These are phyloP conservation scores for Postia placenta DNA, from an alignment of 768 basidiomycete genomes.

Conservation along the genomic window DNA sequence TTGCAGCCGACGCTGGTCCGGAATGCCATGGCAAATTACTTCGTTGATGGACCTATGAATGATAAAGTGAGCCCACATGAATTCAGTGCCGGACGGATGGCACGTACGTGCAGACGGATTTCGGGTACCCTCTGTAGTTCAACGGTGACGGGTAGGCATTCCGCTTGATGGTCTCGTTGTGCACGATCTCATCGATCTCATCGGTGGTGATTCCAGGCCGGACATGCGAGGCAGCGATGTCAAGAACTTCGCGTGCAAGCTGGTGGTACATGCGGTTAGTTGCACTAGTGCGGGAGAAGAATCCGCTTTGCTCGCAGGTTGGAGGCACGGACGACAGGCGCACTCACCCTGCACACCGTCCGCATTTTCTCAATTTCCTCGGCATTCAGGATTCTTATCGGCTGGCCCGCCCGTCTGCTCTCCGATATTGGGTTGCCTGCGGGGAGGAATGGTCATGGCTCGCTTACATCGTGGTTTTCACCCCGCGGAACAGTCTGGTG, in stretches of 20 bases:
- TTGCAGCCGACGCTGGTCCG: conserved; percentile 73
- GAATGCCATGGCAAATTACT: conserved; percentile 95
- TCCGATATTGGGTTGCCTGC: conserved; percentile 59
- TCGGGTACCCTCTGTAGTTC: conserved; percentile 87
- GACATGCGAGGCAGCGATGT: conserved; percentile 81
- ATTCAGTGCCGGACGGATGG: neutral
- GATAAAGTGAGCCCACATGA: neutral
- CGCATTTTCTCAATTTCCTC: conserved; percentile 91
- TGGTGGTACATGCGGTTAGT: conserved; percentile 25
- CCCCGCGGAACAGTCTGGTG: conserved; percentile 18
- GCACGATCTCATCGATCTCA: conserved; percentile 89
- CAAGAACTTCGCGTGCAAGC: conserved; percentile 90
- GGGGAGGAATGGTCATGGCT: conserved; percentile 14
- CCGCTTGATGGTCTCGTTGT: conserved; percentile 85
- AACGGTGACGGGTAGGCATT: conserved; percentile 92
- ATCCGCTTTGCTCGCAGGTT: neutral
- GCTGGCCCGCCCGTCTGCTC: conserved; percentile 47
- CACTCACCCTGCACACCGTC: conserved; percentile 71
- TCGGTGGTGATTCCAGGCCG: conserved; percentile 94
- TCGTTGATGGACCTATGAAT: conserved; percentile 95
- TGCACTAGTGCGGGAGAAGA: neutral
- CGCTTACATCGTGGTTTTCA: conserved; percentile 28
- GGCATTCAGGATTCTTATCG: conserved; percentile 55
- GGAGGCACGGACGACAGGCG: neutral
- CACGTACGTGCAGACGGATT: conserved; percentile 93